Base-by-base conservation (phyloP, 805 yeast genomes). In the Barnettozyma pratensis region DNA sequence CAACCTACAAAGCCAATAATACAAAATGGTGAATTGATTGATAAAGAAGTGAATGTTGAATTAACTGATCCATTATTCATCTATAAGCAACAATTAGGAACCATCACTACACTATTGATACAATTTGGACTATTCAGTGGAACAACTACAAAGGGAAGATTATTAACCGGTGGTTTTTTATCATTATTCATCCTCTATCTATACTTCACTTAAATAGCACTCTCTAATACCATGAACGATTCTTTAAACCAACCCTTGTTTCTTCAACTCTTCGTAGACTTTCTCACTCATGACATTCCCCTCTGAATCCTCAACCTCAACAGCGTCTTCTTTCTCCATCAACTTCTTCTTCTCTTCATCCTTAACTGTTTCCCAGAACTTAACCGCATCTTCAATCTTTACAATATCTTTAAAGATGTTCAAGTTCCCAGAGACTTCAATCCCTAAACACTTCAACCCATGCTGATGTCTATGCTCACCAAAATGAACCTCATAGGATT, bases 221-320 rank as follows among this genome's bases (percentile, higher is more conserved):
- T 19, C 19, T 19, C 19, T 19, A 19, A 19, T 19, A 19, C 19
- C 19, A 19, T 19, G 19, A 19, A 19, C 19, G 19, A 19, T 19
- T 3, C 3, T 19, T 19, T 19, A 19, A 31, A 89, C 57, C 44
- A 92, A 70, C 0, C 97, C 98, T 68, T 92, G 98, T 55, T 80
- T 84, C 67, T 88, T 87, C 62, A 92, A 72, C 55, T 94, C 97
- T 19, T 82, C 74, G 65, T 87, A 92, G 39, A 88, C 91, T 56
- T 80, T 79, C 56, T 82, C 84, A 34, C 85, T 78, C 95, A 92
- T 85, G 12, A 88, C 96, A 61, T 94, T 92, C 9, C 98, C 99
- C 14, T 88, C 90, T 1, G 80, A 85, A 61, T 94, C 98, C 63
- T 92, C 98, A 35, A 91, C 86, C 64, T 94, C 96, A 10, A 84